phyloP scores from a whole-genome alignment of 2,329 filamentous ascomycete genomes.

The Cordyceps tenuipes region DNA sequence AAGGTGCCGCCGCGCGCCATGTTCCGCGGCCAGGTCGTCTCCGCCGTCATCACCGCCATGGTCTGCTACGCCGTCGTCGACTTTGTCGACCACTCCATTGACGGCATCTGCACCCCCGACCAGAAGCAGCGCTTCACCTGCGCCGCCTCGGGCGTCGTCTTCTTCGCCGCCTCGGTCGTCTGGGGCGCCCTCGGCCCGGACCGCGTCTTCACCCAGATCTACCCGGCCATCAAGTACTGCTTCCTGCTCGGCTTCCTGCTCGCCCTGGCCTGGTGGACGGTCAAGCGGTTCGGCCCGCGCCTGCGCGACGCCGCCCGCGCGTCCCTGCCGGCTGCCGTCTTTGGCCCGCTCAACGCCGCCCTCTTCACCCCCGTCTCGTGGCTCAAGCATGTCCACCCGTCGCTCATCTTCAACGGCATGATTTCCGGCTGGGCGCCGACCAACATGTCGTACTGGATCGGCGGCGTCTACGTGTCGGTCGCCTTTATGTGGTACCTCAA shows the following conservation, averaged over 20 bases:
- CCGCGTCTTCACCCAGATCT: constrained; percentile 27
- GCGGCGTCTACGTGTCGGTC: constrained; percentile 31
- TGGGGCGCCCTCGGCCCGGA: constrained; percentile 22
- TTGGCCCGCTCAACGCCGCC: constrained; percentile 14
- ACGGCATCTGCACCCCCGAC: constrained; percentile 22
- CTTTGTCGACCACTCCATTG: constrained; percentile 26
- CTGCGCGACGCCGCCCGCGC: constrained; percentile 7
- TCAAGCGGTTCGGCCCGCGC: constrained; percentile 54
- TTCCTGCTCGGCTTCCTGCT: constrained; percentile 17
- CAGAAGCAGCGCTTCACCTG: constrained; percentile 27
- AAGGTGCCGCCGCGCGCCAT: constrained; percentile 26
- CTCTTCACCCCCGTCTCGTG: constrained; percentile 18
- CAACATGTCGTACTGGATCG: constrained; percentile 35
- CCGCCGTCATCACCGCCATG: constrained; percentile 30
- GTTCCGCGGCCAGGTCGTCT: constrained; percentile 32
- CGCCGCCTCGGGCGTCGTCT: constrained; percentile 23
- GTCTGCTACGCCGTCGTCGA: constrained; percentile 33
- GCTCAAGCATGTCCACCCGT: constrained; percentile 31
- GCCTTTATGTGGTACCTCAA: constrained; percentile 37
- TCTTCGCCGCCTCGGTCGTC: constrained; percentile 25
- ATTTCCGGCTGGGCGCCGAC: constrained; percentile 33
- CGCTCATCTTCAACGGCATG: constrained; percentile 32
- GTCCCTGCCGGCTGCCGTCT: constrained; percentile 11
- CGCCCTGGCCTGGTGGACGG: constrained; percentile 38
- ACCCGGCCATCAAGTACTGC: constrained; percentile 13